Percentiles rank a stretch among this genome's conserved stretches.
Conservation (phyloP, 108 stramenopile species). For the Cylindrotheca closterium region DNA sequence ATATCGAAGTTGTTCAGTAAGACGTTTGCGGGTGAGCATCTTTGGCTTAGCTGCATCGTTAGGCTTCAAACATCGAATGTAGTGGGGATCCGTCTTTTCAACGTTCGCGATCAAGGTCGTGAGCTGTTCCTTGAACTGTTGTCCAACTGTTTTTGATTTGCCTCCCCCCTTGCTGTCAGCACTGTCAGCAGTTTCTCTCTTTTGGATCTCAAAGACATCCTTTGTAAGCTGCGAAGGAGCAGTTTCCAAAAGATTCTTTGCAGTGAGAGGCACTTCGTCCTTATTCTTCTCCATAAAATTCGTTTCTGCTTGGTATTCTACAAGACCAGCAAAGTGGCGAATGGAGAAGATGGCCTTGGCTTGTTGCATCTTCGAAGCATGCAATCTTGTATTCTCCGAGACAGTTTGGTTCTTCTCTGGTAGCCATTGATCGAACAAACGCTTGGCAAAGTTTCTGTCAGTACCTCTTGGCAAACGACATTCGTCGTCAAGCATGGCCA, state of each 20-base stretch:
- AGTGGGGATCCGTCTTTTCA: conserved; percentile 97
- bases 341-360: conserved; percentile 80
- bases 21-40: conserved; percentile 75
- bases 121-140: conserved; percentile 95
- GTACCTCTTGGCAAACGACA: conserved; percentile 82
- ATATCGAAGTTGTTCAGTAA: conserved; percentile 95
- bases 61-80: conserved; percentile 98
- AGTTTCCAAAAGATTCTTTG: conserved; percentile 85
- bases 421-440: conserved; percentile 78
- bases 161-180: conserved; percentile 34
- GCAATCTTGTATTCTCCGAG: conserved; percentile 82
- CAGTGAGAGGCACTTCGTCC: conserved; percentile 92
- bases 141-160: conserved; percentile 85
- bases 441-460: conserved; percentile 82
- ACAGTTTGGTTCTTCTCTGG: conserved; percentile 70
- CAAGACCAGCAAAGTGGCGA: conserved; percentile 95
- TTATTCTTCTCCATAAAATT: conserved; percentile 98
- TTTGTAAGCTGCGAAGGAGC: conserved; percentile 76
- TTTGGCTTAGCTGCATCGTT: conserved; percentile 90
- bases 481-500: conserved; percentile 94
- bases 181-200: conserved; percentile 47
- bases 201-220: conserved; percentile 73
- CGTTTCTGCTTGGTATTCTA: conserved; percentile 88
- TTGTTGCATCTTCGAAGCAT: conserved; percentile 75
- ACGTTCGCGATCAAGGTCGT: conserved; percentile 83